A percentile compares a stretch with the other conserved stretches of the same genome.
Conservation (phyloP, 345 rosid species). For the Adansonia digitata region DNA sequence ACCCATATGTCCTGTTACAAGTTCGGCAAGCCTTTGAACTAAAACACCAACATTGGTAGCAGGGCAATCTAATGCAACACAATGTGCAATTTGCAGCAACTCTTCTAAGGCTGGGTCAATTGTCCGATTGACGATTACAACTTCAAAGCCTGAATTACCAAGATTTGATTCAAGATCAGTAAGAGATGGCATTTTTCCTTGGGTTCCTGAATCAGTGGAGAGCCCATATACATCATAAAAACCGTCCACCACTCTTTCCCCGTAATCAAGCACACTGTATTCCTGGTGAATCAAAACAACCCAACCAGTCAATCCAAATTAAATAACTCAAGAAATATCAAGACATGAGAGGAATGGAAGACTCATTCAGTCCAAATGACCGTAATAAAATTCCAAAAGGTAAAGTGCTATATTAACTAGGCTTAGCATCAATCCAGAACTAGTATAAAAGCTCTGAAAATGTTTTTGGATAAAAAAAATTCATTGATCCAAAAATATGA, state of each 20-base stretch:
- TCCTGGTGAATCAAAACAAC: slow-evolving; percentile 45
- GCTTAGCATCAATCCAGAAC: not conserved
- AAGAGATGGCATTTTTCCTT: slow-evolving; percentile 84
- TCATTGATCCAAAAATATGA: not conserved
- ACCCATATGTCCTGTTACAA: slow-evolving; percentile 96
- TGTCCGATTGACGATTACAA: slow-evolving; percentile 63
- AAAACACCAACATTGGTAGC: slow-evolving; percentile 51
- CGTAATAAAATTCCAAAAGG: not conserved
- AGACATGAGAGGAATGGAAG: not conserved
- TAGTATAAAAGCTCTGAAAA: not conserved
- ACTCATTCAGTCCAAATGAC: not conserved
- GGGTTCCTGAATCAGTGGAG: slow-evolving; percentile 48
- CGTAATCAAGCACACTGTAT: slow-evolving; percentile 88
- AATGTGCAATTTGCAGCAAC: slow-evolving; percentile 75
- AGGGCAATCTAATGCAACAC: slow-evolving; percentile 71
- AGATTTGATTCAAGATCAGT: slow-evolving; percentile 72
- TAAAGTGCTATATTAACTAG: not conserved
- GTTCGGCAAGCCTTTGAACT: slow-evolving; percentile 86
- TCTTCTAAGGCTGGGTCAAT: slow-evolving; percentile 76
- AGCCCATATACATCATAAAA: slow-evolving; percentile 82
- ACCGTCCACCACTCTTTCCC: slow-evolving; percentile 89
- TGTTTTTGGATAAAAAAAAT: not conserved
- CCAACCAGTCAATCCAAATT: slow-evolving; percentile 15
- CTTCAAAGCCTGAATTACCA: slow-evolving; percentile 73
- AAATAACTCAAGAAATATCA: not conserved